phyloP scores from a whole-genome alignment of 768 basidiomycete genomes.

The Amanita phalloides region DNA sequence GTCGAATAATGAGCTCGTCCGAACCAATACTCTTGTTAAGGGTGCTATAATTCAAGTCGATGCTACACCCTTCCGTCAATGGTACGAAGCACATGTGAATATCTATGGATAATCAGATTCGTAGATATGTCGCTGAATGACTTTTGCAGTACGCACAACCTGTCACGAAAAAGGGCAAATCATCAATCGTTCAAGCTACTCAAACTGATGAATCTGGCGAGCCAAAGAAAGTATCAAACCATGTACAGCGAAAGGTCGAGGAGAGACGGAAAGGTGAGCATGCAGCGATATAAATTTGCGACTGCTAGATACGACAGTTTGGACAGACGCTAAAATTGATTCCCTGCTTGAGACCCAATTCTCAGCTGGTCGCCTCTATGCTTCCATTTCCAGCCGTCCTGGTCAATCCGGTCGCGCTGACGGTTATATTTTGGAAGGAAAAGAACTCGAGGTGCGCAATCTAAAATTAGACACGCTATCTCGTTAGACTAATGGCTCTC shows the following conservation, averaged over 20 bases:
- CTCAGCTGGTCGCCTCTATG: constrained; percentile 91
- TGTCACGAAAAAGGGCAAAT: constrained; percentile 84
- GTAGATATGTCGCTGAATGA: not conserved
- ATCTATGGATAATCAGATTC: constrained; percentile 12
- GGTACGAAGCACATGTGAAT: constrained; percentile 96
- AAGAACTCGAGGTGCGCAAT: constrained; percentile 82
- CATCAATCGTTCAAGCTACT: constrained; percentile 33
- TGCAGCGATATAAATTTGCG: not conserved
- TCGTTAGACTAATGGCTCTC: constrained; percentile 1
- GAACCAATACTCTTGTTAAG: constrained; percentile 99
- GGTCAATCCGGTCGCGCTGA: constrained; percentile 96
- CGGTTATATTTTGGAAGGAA: constrained; percentile 96
- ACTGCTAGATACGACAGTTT: constrained; percentile 1
- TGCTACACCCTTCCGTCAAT: constrained; percentile 98
- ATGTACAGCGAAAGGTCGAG: constrained; percentile 77
- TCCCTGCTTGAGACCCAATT: constrained; percentile 83
- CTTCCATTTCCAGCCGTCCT: constrained; percentile 86
- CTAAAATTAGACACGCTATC: constrained; percentile 7
- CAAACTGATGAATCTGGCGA: constrained; percentile 32
- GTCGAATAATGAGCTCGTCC: constrained; percentile 99
- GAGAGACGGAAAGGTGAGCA: constrained; percentile 80
- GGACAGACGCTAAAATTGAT: constrained; percentile 82
- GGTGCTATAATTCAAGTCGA: constrained; percentile 94
- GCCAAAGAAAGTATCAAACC: constrained; percentile 78
- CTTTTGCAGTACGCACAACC: constrained; percentile 80